phyloP scores from a whole-genome alignment of 768 basidiomycete species.

The Hebeloma cylindrosporum region DNA sequence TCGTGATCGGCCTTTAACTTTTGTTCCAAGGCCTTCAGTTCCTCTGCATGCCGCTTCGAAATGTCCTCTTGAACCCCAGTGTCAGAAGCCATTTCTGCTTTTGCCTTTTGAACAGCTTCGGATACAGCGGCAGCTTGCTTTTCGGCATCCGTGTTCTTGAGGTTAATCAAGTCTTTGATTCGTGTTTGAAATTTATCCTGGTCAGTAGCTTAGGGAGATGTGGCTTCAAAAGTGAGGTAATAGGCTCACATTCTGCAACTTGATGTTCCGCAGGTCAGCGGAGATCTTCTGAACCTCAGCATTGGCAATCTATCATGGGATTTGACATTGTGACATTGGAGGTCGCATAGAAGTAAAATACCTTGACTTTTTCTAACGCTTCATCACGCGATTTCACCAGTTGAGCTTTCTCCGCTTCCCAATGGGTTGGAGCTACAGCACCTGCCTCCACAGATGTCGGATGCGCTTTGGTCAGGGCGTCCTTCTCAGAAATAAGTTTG shows the following conservation, averaged over 20 bases:
- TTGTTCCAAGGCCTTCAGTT: slow-evolving; percentile 55
- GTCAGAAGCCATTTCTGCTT: slow-evolving; percentile 40
- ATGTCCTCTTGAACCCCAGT: slow-evolving; percentile 38
- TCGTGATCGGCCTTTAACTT: slow-evolving; percentile 54
- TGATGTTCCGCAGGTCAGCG: slow-evolving; percentile 44
- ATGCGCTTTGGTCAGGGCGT: slow-evolving; percentile 36
- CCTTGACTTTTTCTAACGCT: slow-evolving; percentile 60
- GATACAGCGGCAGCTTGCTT: slow-evolving; percentile 53
- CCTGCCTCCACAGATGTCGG: slow-evolving; percentile 22
- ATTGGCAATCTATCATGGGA: slow-evolving; percentile 25
- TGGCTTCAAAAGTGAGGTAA: background rate
- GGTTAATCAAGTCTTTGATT: slow-evolving; percentile 52
- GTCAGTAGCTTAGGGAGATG: slow-evolving; percentile 4
- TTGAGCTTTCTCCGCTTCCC: slow-evolving; percentile 62
- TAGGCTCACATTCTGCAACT: slow-evolving; percentile 40
- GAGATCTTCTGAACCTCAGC: slow-evolving; percentile 43
- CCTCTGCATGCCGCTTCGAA: slow-evolving; percentile 55
- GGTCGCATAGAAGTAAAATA: slow-evolving; percentile 22
- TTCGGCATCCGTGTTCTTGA: slow-evolving; percentile 46
- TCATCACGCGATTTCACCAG: slow-evolving; percentile 59
- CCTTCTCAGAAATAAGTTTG: slow-evolving; percentile 59
- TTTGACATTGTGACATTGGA: slow-evolving; percentile 4
- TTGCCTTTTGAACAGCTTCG: slow-evolving; percentile 57
- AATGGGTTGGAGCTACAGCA: slow-evolving; percentile 36
- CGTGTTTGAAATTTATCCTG: slow-evolving; percentile 66